Base-by-base conservation (phyloP, 1,139 yeast genomes). In the Kluyveromyces sp. region DNA sequence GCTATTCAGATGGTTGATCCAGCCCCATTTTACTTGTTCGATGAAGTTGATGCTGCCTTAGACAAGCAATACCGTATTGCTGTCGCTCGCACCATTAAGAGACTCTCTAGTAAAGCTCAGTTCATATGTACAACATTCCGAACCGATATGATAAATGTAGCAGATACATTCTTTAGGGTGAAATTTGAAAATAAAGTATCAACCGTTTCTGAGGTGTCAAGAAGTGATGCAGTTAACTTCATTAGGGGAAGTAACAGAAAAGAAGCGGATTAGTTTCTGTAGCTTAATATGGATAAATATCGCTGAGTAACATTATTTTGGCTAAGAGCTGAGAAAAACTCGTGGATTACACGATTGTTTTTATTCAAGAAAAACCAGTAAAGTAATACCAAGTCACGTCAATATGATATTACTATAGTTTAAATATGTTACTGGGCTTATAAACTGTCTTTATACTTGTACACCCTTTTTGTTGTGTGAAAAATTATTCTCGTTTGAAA, bases 1-100 rank as follows among this genome's bases (percentile, higher is more conserved):
- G 97, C 98, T 3, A 88, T 92, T 52, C 98, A 92, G 68, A 80
- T 77, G 61, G 87, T 95, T 55, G 97, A 92, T 57, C 97, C 97
- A 7, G 97, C 97, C 2, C 97, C 98, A 43, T 92, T 92, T 64
- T 92, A 92, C 62, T 69, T 92, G 46, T 89, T 92, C 66, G 98
- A 92, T 65, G 98, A 92, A 70, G 84, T 92, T 50, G 98, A 92
- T 68, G 97, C 97, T 6, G 92, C 92, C 55, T 73, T 92, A 51
- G 99, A 92, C 67, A 80, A 95, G 2, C 96, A 88, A 61, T 90
- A 90, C 63, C 77, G 98, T 57, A 78, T 87, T 0, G 81, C 96
- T 0, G 96, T 92, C 21, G 96, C 98, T 0, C 68, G 74, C 34
- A 71, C 87, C 73, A 82, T 92, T 50, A 73, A 78, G 49, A 74